Percentiles rank a stretch among this genome's conserved stretches.
These are phyloP conservation scores for Sarcodon aspratus DNA, from an alignment of 768 basidiomycete genomes.

Conservation along the genomic window DNA sequence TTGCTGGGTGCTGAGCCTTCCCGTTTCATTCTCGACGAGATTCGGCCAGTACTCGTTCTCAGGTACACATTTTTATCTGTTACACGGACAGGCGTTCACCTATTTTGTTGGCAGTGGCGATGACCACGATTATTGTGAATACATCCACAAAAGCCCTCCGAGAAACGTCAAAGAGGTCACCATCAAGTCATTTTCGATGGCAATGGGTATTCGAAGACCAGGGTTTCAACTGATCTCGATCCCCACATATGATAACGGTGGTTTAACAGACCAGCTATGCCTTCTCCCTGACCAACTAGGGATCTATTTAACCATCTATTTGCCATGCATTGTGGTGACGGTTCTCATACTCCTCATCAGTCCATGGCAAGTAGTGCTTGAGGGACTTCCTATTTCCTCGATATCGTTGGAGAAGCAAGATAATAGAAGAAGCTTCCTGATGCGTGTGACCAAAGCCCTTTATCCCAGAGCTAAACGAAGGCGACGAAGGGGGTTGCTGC, in stretches of 20 bases:
- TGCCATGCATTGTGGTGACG: slow-evolving; percentile 25
- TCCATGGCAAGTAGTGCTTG: no score
- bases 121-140: slow-evolving; percentile 93
- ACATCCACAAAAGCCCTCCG: slow-evolving; percentile 32
- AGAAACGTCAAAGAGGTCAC: slow-evolving; percentile 57
- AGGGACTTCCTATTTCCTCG: no score
- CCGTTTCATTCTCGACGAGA: slow-evolving; percentile 47
- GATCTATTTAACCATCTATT: slow-evolving; percentile 65
- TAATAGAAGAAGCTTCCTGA: no score
- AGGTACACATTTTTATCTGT: slow-evolving; percentile 36
- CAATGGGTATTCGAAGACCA: slow-evolving; percentile 73
- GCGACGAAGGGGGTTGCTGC: slow-evolving; percentile 13
- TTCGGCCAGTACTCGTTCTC: slow-evolving; percentile 63
- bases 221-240: slow-evolving; percentile 84
- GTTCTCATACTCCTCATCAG: no score
- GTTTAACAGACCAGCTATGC: slow-evolving; percentile 48
- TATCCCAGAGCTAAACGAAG: no score
- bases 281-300: slow-evolving; percentile 75
- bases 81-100: neutral
- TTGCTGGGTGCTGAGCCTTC: slow-evolving; percentile 59
- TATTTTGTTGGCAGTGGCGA: slow-evolving; percentile 49
- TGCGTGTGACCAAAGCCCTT: no score
- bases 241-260: slow-evolving; percentile 22
- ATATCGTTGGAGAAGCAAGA: no score
- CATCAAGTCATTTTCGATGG: slow-evolving; percentile 85